Base-by-base conservation (phyloP, 306 rosid species). In the Malus asiatica region DNA sequence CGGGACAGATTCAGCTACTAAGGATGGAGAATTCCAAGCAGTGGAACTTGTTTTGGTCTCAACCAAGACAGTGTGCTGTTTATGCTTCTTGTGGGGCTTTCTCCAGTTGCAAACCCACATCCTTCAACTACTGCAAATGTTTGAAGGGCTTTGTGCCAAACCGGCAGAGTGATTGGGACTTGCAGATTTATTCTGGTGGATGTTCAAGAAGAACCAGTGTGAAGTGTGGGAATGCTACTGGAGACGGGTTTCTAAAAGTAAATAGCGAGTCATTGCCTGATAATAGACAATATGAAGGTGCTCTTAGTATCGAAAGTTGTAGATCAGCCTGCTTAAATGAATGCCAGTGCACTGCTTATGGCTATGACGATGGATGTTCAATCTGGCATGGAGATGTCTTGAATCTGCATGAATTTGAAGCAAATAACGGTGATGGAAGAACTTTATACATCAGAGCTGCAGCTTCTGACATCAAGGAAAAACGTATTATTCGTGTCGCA, bases 291-390 rank as follows among this genome's bases (percentile, higher is more conserved):
- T 30, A 76, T 68, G 72, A 73, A 4, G 42, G 8, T 22, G 89
- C 64, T 20, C 83, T 60, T 61, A 63, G 15, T 79, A 55, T 6
- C 12, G 73, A n/a, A 14, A 85, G 88, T 25, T 91, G 97, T 25
- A 83, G 77, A 71, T 77, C 90, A 66, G 70, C 33, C 19, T 74
- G 77, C 18, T 61, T 61, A 7, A 44, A 35, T 14, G 77, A 77
- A 35, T 91, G 91, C 69, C 72, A 86, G 53, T 91, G 97, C 77
- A 77, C 74, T 29, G 94, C 91, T 45, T 89, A 88, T 83, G n/a
- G n/a, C n/a, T n/a, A n/a, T n/a, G n/a, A n/a, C n/a, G n/a, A n/a
- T 27, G 42, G 29, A 1, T 74, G 77, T 62, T 25, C 61, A 38
- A 73, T 74, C n/a, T 74, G 77, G 77, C 25, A 6, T 22, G 70